phyloP scores from a whole-genome alignment of 768 basidiomycete species.

The Kwoniella sp. region DNA sequence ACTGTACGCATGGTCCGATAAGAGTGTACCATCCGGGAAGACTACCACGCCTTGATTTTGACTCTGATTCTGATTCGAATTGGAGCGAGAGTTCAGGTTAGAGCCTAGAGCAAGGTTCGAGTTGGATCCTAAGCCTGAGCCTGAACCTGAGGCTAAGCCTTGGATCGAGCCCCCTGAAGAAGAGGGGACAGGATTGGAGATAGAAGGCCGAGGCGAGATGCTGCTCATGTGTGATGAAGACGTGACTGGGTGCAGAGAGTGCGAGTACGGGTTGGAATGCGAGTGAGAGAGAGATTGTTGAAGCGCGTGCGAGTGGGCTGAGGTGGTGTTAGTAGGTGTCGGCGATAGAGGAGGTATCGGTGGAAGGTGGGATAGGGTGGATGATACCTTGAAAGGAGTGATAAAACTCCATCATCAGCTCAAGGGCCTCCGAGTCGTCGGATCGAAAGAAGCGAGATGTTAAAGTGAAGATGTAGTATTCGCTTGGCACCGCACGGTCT shows the following conservation, averaged over 20 bases:
- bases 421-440: too few relatives aligned
- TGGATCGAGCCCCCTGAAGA: too few relatives aligned
- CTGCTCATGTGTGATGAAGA: constrained; percentile 11
- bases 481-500: too few relatives aligned
- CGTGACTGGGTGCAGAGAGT: constrained; percentile 10
- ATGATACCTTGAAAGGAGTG: constrained; percentile 36
- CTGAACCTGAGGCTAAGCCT: not conserved
- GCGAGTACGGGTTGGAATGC: not conserved
- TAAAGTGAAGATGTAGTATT: too few relatives aligned
- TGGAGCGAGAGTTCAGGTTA: not conserved
- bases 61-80: not conserved
- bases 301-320: constrained; percentile 5
- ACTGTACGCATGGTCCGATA: constrained; percentile 18
- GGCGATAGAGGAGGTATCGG: constrained; percentile 48
- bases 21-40: constrained; percentile 39
- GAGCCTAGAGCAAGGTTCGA: not conserved
- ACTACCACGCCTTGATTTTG: constrained; percentile 23
- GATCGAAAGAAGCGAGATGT: too few relatives aligned
- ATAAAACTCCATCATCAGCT: too few relatives aligned
- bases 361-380: constrained; percentile 47
- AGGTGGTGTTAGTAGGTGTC: constrained; percentile 20
- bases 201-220: constrained; percentile 28
- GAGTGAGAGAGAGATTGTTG: constrained; percentile 11
- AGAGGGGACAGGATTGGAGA: constrained; percentile 12
- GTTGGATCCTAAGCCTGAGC: not conserved